Base-by-base conservation (phyloP, 208 protist genomes). In the Blechomonas ayalai region DNA sequence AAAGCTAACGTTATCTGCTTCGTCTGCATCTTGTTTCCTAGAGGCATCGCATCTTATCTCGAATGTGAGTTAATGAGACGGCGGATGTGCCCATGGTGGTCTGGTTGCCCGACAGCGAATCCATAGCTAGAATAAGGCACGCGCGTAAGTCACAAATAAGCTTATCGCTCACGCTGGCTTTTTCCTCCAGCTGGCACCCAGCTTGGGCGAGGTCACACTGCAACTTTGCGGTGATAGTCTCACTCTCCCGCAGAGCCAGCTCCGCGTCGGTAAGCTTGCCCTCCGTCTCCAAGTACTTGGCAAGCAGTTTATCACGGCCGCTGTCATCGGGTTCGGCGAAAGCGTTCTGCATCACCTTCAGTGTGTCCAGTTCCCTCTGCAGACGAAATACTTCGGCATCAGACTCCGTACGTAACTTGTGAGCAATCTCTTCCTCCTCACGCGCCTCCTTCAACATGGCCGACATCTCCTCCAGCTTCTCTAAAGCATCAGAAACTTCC, bases 361-460 rank as follows among this genome's bases (percentile, higher is more conserved):
- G 36, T 23, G 36, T 52, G 33, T 91, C 78, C 2, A 85, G 26
- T 44, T 86, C 72, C 32, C 55, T 72, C 60, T 91, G 77, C 9
- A 84, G 50, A 25, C 67, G 65, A 59, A 80, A 82, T 49, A 91
- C 67, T 45, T 80, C 73, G n/a, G 54, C 63, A 43, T 90, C 82
- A 2, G 76, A 72, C 33, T 86, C 65, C 1, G 60, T 59, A 18
- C 77, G 61, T 43, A 72, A 52, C 3, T 56, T 51, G 36, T 84
- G 22, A 18, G 66, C 74, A 18, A 59, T 80, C 43, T 79, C 59
- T 47, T 91, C 78, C 15, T 57, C 50, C 35, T 79, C 66, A 23
- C 82, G 82, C 0, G 73, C 82, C 34, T 82, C 72, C 33, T 87
- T 62, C 32, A 91, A 52, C 72, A 91, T 80, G 15, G 65, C 58